Percentiles rank a stretch among this genome's conserved stretches.
Evolutionary conservation across 2,329 filamentous ascomycete species (phyloP).

Genomic region (Pseudocercospora cruenta): DNA sequence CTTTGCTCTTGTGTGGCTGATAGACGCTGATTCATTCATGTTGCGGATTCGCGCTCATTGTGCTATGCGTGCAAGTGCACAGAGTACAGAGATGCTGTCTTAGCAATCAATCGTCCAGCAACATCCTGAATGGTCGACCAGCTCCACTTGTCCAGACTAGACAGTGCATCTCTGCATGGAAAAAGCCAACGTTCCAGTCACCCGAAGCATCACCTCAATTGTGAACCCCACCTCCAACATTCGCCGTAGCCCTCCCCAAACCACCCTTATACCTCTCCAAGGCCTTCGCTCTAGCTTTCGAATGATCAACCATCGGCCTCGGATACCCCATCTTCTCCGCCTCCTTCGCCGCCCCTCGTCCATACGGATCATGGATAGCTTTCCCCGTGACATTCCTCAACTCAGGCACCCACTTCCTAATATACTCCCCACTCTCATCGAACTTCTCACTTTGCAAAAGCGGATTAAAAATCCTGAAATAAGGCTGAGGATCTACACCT

Average conservation of each 20-base stretch:
- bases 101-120: too few relatives aligned
- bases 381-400: conserved; percentile 65
- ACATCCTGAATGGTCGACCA: too few relatives aligned
- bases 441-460: conserved; percentile 84
- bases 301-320: conserved; percentile 74
- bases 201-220: conserved; percentile 25
- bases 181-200: too few relatives aligned
- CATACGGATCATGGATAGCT: conserved; percentile 81
- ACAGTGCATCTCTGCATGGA: too few relatives aligned
- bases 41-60: too few relatives aligned
- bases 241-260: conserved; percentile 56
- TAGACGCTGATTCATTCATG: too few relatives aligned
- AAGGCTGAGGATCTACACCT: conserved; percentile 83
- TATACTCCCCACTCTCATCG: conserved; percentile 76
- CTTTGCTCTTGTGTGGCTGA: too few relatives aligned
- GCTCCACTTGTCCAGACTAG: too few relatives aligned
- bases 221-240: conserved; percentile 40
- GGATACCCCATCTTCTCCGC: conserved; percentile 74
- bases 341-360: conserved; percentile 60
- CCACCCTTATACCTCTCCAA: conserved; percentile 72
- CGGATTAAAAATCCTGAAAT: conserved; percentile 90
- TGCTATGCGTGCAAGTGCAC: too few relatives aligned
- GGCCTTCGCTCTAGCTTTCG: conserved; percentile 66
- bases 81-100: too few relatives aligned
- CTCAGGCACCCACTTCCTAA: conserved; percentile 81